Evolutionary conservation across 352 stramenopile species (phyloP), one percentile per base, ranked within the genome.

Genomic region (Globisporangium paroecandrum): DNA sequence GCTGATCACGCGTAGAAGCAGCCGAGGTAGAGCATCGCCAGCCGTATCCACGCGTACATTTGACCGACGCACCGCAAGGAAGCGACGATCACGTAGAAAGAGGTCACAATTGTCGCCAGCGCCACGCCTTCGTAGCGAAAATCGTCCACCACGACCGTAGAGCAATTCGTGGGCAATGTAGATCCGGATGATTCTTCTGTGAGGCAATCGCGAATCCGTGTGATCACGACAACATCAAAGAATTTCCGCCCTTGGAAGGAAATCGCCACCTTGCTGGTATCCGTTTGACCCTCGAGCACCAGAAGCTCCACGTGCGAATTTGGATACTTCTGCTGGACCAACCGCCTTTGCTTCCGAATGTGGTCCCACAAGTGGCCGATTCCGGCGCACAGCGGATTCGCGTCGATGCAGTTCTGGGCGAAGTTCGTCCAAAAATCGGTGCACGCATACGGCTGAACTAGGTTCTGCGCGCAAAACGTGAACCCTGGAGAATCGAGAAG

Each of bases 351-450:
- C 8, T 5, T 12, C 6, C 60, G 25, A 15, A 67, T 62, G 53
- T 74, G 64, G 4, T 51, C 9, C 69, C 69, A 74, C 4, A 74
- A 2, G 22, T 36, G 25, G 4, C 24, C 24, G 3, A 56, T n/a
- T 15, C 13, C 41, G 2, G 55, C 3, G 20, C 68, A 73, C n/a
- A 69, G 27, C 9, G 15, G 24, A 47, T 73, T 10, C 4, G 57
- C 29, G 5, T 69, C 53, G 56, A 46, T 9, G 18, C 41, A 64
- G 24, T 29, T 34, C 1, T 12, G 61, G 9, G 38, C 83, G 18
- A 95, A 92, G 73, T 93, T 91, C 56, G 57, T 95, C 46, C 72
- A 90, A 20, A 84, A 84, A 5, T 90, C 83, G 18, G 69, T 91
- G 69, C 62, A 67, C 5, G 62, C 62, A 67, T 54, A 67, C 9